phyloP scores from a whole-genome alignment of 345 rosid species.

The Turnera subulata region DNA sequence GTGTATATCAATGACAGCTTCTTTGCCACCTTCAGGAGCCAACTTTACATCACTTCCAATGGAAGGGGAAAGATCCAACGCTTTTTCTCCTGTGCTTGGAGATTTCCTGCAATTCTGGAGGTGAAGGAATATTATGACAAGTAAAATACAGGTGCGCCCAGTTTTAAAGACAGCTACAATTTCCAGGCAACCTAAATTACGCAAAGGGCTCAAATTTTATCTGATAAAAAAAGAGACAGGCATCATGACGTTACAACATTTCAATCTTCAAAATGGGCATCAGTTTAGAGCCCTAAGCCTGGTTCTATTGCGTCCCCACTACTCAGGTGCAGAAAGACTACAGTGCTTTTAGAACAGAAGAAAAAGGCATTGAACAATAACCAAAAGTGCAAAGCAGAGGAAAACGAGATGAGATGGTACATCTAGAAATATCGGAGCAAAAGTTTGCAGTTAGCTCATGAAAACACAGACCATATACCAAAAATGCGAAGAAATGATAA shows the following conservation, averaged over 20 bases:
- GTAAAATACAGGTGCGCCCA: conserved; percentile 3
- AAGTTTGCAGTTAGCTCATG: not conserved
- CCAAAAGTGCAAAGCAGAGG: not conserved
- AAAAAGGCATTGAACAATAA: not conserved
- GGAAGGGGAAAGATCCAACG: conserved; percentile 25
- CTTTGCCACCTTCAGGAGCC: conserved; percentile 37
- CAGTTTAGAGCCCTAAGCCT: not conserved
- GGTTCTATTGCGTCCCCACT: not conserved
- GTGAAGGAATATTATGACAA: not conserved
- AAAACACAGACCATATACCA: not conserved
- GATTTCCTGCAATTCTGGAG: conserved; percentile 39
- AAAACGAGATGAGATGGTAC: not conserved
- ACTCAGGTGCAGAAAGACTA: not conserved
- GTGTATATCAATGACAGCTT: conserved; percentile 44
- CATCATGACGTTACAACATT: too few species aligned
- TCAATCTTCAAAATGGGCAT: not conserved
- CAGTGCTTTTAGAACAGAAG: not conserved
- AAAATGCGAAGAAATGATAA: not conserved
- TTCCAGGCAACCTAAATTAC: not conserved
- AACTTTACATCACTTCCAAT: conserved; percentile 49
- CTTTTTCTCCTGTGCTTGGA: conserved; percentile 25
- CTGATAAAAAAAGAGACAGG: not conserved
- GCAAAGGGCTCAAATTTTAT: not conserved
- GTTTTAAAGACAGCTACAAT: not conserved
- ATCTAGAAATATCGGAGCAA: not conserved